These are phyloP conservation scores for Fomitopsis betulina DNA, from an alignment of 1,284 basidiomycete genomes.

Conservation along the genomic window DNA sequence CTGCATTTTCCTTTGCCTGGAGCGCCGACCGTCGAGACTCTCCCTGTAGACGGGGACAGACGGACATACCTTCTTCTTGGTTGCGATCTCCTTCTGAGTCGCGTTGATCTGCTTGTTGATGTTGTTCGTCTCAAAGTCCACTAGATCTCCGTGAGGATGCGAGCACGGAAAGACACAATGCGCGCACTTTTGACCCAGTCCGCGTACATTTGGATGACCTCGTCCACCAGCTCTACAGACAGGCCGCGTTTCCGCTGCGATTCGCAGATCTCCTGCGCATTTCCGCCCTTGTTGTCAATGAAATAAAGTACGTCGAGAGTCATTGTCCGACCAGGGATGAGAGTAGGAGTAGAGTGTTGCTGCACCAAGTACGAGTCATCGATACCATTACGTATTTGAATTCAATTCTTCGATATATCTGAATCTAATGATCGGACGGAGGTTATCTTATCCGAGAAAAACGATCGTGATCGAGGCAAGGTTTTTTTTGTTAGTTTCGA, in stretches of 20 bases:
- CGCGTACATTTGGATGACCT: slow-evolving; percentile 88
- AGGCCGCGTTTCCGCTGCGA: slow-evolving; percentile 92
- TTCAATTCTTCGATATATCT: neutral
- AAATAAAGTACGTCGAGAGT: slow-evolving; percentile 77
- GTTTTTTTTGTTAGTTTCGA: too few species aligned
- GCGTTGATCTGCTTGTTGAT: slow-evolving; percentile 84
- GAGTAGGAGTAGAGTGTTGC: neutral
- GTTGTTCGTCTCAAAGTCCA: slow-evolving; percentile 81
- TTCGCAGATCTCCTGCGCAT: slow-evolving; percentile 89
- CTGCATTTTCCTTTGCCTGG: slow-evolving; percentile 87
- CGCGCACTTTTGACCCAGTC: slow-evolving; percentile 87
- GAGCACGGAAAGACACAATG: neutral
- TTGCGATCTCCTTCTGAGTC: slow-evolving; percentile 90
- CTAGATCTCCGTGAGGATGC: slow-evolving; percentile 33
- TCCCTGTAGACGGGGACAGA: neutral
- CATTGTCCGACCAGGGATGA: slow-evolving; percentile 31
- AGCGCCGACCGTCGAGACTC: neutral
- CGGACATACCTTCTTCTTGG: slow-evolving; percentile 80
- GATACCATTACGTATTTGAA: slow-evolving; percentile 3
- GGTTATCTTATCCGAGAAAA: neutral
- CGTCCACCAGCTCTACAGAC: slow-evolving; percentile 88
- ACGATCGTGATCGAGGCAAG: neutral
- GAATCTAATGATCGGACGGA: slow-evolving; percentile 2
- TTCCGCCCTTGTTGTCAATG: slow-evolving; percentile 87
- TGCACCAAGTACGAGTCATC: slow-evolving; percentile 3